Conservation (phyloP, 441 rosid species). For the Populus hybrid region DNA sequence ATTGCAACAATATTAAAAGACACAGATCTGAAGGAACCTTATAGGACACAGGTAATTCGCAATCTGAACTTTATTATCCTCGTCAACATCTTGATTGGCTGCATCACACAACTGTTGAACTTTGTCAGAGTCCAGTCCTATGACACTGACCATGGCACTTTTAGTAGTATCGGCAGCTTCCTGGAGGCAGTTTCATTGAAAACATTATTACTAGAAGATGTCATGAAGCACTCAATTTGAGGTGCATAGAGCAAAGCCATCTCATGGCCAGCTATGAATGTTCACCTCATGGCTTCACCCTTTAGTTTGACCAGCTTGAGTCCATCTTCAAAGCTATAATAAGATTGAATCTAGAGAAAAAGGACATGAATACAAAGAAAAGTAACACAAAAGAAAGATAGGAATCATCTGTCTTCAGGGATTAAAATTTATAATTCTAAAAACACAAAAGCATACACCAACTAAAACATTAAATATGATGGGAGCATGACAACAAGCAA, state of each 20-base stretch:
- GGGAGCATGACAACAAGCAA: background rate
- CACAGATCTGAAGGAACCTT: constrained; percentile 18
- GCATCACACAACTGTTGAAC: constrained; percentile 86
- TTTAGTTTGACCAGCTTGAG: constrained; percentile 90
- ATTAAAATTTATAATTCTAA: background rate
- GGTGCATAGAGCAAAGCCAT: constrained; percentile 1
- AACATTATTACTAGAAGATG: constrained; percentile 9
- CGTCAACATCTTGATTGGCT: constrained; percentile 85
- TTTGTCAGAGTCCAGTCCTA: constrained; percentile 81
- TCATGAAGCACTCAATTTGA: background rate
- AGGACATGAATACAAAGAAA: constrained; percentile 5
- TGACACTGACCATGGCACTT: constrained; percentile 93
- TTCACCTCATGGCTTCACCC: constrained; percentile 95
- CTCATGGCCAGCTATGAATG: background rate
- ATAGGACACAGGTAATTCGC: constrained; percentile 83
- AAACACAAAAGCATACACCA: background rate
- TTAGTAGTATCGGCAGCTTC: constrained; percentile 96
- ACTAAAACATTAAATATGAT: background rate
- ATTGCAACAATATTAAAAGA: background rate
- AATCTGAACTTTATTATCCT: constrained; percentile 75
- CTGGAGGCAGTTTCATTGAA: constrained; percentile 34
- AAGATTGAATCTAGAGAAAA: constrained; percentile 14
- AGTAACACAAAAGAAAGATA: background rate
- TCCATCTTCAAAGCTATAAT: constrained; percentile 86
- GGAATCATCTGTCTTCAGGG: background rate